Evolutionary conservation across 1,139 yeast species (phyloP).

Genomic region (Scheffersomyces titani): DNA sequence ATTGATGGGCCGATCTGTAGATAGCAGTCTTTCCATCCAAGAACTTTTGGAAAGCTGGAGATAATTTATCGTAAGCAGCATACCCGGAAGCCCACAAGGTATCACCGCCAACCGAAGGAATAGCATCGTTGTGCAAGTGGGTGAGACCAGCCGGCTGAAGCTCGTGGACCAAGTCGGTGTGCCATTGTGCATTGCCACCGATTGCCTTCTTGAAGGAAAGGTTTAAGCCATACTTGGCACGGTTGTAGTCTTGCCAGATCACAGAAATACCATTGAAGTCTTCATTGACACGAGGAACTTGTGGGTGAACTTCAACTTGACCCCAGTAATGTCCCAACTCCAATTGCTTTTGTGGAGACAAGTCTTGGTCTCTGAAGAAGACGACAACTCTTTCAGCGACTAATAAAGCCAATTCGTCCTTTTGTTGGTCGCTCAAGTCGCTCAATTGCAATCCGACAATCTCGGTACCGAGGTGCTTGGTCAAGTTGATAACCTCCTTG

Average conservation of each 20-base stretch:
- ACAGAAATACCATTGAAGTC: slow-evolving; percentile 43
- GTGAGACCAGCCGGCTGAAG: slow-evolving; percentile 51
- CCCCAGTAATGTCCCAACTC: slow-evolving; percentile 46
- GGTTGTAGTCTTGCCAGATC: slow-evolving; percentile 52
- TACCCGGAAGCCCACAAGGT: slow-evolving; percentile 53
- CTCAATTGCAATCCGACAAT: slow-evolving; percentile 18
- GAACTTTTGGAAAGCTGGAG: slow-evolving; percentile 48
- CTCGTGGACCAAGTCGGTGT: slow-evolving; percentile 50
- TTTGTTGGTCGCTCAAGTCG: slow-evolving; percentile 29
- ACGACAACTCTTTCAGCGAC: slow-evolving; percentile 47
- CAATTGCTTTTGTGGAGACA: slow-evolving; percentile 47
- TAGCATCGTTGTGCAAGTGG: slow-evolving; percentile 47
- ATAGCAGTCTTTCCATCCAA: slow-evolving; percentile 52
- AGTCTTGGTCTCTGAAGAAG: slow-evolving; percentile 44
- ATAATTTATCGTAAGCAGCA: slow-evolving; percentile 52
- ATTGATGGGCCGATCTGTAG: slow-evolving; percentile 43
- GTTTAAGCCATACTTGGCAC: slow-evolving; percentile 22
- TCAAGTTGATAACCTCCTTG: slow-evolving; percentile 16
- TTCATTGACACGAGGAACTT: slow-evolving; percentile 28
- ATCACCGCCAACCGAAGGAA: slow-evolving; percentile 51
- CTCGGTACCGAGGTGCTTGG: slow-evolving; percentile 20
- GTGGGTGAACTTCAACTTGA: slow-evolving; percentile 45
- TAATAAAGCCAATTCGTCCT: slow-evolving; percentile 41
- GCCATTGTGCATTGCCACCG: slow-evolving; percentile 44
- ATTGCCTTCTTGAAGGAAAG: slow-evolving; percentile 32